Percentiles rank a stretch among this genome's conserved stretches.
Evolutionary conservation across 1,284 basidiomycete species (phyloP).

Genomic region (Trichosporon coremiiforme): DNA sequence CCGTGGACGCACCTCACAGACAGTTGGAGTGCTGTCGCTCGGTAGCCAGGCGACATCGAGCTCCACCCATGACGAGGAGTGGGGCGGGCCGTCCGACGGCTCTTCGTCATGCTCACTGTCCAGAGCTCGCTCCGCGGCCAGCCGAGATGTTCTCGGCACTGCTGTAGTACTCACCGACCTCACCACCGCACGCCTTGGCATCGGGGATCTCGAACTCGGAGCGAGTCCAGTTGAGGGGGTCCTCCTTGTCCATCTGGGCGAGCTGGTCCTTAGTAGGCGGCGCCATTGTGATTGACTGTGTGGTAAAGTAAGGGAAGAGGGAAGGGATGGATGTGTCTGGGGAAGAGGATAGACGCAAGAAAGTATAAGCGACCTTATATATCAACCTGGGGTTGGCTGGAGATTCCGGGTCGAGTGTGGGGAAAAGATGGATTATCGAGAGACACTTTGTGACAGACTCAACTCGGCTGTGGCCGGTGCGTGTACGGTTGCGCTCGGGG

Average conservation of each 20-base stretch:
- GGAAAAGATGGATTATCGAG: background rate
- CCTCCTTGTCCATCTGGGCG: slow-evolving; percentile 44
- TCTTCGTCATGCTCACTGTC: too few relatives aligned
- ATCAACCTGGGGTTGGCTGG: background rate
- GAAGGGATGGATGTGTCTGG: background rate
- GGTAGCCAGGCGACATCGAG: background rate
- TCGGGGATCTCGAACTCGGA: slow-evolving; percentile 55
- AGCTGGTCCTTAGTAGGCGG: slow-evolving; percentile 32
- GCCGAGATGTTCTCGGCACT: background rate
- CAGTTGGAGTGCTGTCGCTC: background rate
- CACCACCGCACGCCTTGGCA: slow-evolving; percentile 49
- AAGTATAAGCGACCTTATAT: slow-evolving; percentile 4
- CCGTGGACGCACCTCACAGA: background rate
- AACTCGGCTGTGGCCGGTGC: slow-evolving; percentile 7
- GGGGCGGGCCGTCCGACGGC: background rate
- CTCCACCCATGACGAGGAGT: background rate
- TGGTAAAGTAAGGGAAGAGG: background rate
- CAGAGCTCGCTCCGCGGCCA: too few relatives aligned
- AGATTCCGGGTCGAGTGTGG: background rate
- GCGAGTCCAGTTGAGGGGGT: slow-evolving; percentile 54
- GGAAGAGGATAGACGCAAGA: background rate
- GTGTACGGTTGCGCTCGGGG: background rate
- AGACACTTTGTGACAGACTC: slow-evolving; percentile 16
- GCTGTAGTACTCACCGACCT: slow-evolving; percentile 41
- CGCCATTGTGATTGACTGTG: slow-evolving; percentile 18